A percentile compares a stretch with the other conserved stretches of the same genome.
Evolutionary conservation across 2,329 filamentous ascomycete genomes (phyloP).

Genomic region (Sporothrix pallida): DNA sequence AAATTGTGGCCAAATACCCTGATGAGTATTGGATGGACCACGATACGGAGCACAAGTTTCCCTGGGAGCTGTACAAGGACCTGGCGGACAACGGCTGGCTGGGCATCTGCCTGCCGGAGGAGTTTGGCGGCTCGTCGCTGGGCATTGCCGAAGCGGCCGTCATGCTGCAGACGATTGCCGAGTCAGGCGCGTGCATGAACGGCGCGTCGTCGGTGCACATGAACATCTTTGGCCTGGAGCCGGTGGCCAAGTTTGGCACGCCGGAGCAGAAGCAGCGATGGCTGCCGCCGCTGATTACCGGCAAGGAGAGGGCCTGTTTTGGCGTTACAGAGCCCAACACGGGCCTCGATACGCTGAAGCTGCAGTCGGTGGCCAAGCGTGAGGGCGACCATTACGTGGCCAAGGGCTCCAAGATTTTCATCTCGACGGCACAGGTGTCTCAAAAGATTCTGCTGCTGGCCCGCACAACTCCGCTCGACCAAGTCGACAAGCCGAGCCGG

Average conservation of each 20-base stretch:
- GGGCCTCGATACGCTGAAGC: conserved; percentile 75
- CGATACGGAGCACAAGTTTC: conserved; percentile 73
- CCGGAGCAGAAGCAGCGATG: conserved; percentile 66
- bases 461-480: conserved; percentile 80
- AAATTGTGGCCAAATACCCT: conserved; percentile 58
- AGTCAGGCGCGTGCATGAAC: conserved; percentile 77
- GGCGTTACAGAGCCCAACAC: conserved; percentile 83
- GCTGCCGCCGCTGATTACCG: conserved; percentile 73
- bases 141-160: conserved; percentile 83
- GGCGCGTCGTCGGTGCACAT: conserved; percentile 67
- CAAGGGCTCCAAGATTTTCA: conserved; percentile 87
- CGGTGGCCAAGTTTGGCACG: conserved; percentile 74
- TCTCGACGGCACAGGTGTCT: conserved; percentile 81
- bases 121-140: conserved; percentile 74
- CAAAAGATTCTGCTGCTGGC: conserved; percentile 83
- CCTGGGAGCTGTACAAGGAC: conserved; percentile 75
- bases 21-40: conserved; percentile 56
- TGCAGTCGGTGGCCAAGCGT: conserved; percentile 68
- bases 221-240: conserved; percentile 77
- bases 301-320: conserved; percentile 75
- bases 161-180: conserved; percentile 84
- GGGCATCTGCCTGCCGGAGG: conserved; percentile 77
- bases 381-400: conserved; percentile 62
- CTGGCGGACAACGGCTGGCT: conserved; percentile 79
- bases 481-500: conserved; percentile 66